Base-by-base conservation (phyloP, 495 filamentous ascomycete genomes). In the Aspergillus asperescens region DNA sequence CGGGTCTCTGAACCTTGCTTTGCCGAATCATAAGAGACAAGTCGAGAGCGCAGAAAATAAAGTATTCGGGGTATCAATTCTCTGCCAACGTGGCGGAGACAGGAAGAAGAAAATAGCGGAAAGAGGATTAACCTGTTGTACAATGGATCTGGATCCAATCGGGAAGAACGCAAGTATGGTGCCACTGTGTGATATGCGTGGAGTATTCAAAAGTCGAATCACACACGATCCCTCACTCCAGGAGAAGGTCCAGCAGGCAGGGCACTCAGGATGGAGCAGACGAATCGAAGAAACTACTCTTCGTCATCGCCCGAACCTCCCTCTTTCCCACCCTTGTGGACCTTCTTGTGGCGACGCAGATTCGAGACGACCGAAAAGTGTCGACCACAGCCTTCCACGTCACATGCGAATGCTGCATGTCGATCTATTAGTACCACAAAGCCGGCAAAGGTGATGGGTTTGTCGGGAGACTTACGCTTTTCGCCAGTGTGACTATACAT, bases 401-500 rank as follows among this genome's bases (percentile, higher is more conserved):
- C 90, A 65, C 93, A 98, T 31, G 82, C 83, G 60, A 94, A 97
- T 61, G 93, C 92, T 95, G 67, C 34, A 54, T 8, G 19, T 27
- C 28, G 28, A 52, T 43, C 20, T 27, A 63, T 81, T 61, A 81
- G 75, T 58, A 60, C 47, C 37, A 49, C 47, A 45, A 20, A 45
- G 45, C n/a, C 29, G 27, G 40, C 16, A 32, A 28, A 43, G 9
- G 44, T n/a, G 37, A 32, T 20, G 41, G 4, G 12, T 29, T 48
- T 52, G 40, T 27, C 20, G 5, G 49, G 22, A 22, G 54, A 84
- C 91, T 85, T 80, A 96, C 91, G 93, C 73, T 98, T 98, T 70
- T 98, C 94, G 62, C 93, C 93, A 44, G 93, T 98, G 68, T 98
- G 93, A 67, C 90, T 96, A 72, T 98, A 98, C 84, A 96, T 97